These are phyloP conservation scores for Akanthomyces muscarius DNA, from an alignment of 2,329 filamentous ascomycete genomes.

Conservation along the genomic window DNA sequence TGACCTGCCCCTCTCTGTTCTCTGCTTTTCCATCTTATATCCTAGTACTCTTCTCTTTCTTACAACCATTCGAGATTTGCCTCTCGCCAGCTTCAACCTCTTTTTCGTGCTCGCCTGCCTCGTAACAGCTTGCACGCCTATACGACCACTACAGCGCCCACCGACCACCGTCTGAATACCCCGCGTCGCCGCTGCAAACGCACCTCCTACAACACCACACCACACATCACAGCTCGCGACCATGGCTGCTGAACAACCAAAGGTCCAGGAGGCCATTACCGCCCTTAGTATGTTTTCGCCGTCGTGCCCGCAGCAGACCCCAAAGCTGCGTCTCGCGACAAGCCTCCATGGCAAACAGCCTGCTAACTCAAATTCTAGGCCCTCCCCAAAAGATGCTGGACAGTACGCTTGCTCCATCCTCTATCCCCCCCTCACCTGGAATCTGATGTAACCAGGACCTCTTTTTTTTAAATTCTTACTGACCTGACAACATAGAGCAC, in stretches of 20 bases:
- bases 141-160: neutral
- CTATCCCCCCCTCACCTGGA: slow-evolving; percentile 7
- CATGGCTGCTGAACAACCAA: slow-evolving; percentile 43
- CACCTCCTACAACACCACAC: neutral
- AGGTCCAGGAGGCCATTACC: slow-evolving; percentile 31
- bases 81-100: neutral
- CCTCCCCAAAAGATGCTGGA: slow-evolving; percentile 64
- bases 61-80: neutral
- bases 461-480: slow-evolving; percentile 14
- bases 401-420: slow-evolving; percentile 45
- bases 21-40: slow-evolving; percentile 7
- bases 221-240: slow-evolving; percentile 21
- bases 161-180: neutral
- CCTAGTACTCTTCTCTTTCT: slow-evolving; percentile 4
- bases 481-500: slow-evolving; percentile 48
- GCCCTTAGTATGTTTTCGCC: slow-evolving; percentile 20
- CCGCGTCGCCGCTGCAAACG: neutral
- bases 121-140: neutral
- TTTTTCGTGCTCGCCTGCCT: neutral
- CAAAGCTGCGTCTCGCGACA: neutral
- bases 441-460: slow-evolving; percentile 14
- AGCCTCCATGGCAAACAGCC: neutral
- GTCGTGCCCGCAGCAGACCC: neutral
- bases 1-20: slow-evolving; percentile 23
- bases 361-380: slow-evolving; percentile 40